Evolutionary conservation across 1,284 basidiomycete species (phyloP).

Genomic region (Rhodotorula sp.): DNA sequence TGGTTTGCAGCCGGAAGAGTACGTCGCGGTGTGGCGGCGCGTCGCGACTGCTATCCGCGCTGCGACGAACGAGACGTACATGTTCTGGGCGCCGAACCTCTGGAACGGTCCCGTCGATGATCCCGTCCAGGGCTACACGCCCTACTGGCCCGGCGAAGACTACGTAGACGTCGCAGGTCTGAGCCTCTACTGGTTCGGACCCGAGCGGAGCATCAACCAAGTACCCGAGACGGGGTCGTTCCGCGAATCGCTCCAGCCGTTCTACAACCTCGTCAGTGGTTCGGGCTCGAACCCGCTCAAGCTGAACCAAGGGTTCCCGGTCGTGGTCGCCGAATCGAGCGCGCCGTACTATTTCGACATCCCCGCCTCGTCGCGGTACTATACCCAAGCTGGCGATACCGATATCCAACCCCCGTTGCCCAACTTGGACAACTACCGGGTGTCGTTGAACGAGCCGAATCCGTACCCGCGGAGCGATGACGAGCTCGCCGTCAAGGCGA

Average conservation of each 20-base stretch:
- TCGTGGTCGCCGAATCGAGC: slow-evolving; percentile 41
- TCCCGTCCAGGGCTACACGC: slow-evolving; percentile 36
- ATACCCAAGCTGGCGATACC: slow-evolving; percentile 36
- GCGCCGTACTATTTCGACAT: slow-evolving; percentile 43
- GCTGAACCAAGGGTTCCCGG: slow-evolving; percentile 30
- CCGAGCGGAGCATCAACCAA: slow-evolving; percentile 28
- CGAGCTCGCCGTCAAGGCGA: slow-evolving; percentile 42
- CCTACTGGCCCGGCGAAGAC: slow-evolving; percentile 44
- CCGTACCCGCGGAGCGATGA: slow-evolving; percentile 27
- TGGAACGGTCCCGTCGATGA: slow-evolving; percentile 33
- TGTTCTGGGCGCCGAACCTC: slow-evolving; percentile 45
- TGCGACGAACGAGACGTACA: slow-evolving; percentile 38
- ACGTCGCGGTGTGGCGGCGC: slow-evolving; percentile 24
- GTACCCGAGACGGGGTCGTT: slow-evolving; percentile 19
- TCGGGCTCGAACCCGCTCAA: slow-evolving; percentile 15
- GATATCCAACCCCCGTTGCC: slow-evolving; percentile 34
- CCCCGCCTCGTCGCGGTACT: slow-evolving; percentile 26
- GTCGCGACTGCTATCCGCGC: slow-evolving; percentile 35
- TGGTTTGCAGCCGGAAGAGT: slow-evolving; percentile 33
- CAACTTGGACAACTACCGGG: slow-evolving; percentile 21
- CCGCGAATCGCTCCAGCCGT: slow-evolving; percentile 28
- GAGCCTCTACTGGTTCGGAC: slow-evolving; percentile 35
- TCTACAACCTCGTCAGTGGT: slow-evolving; percentile 36
- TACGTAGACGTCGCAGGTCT: slow-evolving; percentile 44
- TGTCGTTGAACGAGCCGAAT: slow-evolving; percentile 18